phyloP scores from a whole-genome alignment of 106 monocot species.

The Triglochin maritima region DNA sequence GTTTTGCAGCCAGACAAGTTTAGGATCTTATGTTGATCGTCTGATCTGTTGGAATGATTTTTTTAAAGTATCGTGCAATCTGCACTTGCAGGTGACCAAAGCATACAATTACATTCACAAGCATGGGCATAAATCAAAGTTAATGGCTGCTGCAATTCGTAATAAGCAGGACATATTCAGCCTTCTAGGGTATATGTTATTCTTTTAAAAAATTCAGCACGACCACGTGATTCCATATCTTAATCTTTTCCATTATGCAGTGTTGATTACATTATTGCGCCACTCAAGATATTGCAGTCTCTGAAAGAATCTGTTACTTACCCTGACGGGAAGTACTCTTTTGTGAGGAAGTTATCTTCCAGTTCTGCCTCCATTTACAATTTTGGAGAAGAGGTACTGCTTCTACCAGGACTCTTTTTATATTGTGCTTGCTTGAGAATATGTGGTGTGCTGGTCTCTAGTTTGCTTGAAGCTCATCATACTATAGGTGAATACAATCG shows the following conservation, averaged over 20 bases:
- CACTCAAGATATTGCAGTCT: constrained; percentile 86
- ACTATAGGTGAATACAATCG: no score
- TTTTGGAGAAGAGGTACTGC: constrained; percentile 67
- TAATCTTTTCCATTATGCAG: constrained; percentile 3
- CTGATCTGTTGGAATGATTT: no score
- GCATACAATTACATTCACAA: constrained; percentile 97
- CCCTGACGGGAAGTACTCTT: constrained; percentile 91
- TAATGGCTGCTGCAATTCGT: constrained; percentile 96
- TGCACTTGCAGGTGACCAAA: constrained; percentile 49
- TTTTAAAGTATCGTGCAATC: neutral
- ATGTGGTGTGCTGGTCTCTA: no score
- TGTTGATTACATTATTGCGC: constrained; percentile 90
- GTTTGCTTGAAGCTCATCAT: no score
- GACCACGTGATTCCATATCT: neutral
- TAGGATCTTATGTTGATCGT: no score
- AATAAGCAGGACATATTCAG: constrained; percentile 95
- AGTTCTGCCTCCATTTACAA: constrained; percentile 39
- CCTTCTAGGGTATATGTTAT: constrained; percentile 58
- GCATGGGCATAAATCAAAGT: constrained; percentile 74
- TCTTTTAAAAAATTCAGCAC: neutral
- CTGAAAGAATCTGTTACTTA: constrained; percentile 60
- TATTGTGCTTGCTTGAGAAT: no score
- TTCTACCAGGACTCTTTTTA: no score
- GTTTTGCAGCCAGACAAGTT: no score
- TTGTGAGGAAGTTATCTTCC: constrained; percentile 48